Conservation (phyloP, 345 rosid species). For the Gossypium herbaceum region DNA sequence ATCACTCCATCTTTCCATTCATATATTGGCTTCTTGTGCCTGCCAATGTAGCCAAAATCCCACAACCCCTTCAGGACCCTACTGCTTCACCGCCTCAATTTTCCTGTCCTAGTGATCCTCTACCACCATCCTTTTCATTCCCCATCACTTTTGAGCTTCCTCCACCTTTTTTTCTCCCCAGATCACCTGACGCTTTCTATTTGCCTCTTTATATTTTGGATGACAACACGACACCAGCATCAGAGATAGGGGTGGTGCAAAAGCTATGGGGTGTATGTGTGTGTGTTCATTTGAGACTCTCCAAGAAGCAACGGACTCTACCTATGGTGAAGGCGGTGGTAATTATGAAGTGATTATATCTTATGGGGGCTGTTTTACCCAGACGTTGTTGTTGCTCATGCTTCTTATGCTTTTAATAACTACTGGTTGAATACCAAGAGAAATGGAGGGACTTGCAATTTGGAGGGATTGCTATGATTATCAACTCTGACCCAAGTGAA, state of each 20-base stretch:
- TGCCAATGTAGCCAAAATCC: slow-evolving; percentile 41
- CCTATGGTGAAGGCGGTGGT: slow-evolving; percentile 65
- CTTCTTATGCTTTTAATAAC: slow-evolving; percentile 64
- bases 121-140: slow-evolving; percentile 20
- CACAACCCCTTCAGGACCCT: slow-evolving; percentile 24
- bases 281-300: slow-evolving; percentile 53
- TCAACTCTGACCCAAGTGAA: slow-evolving; percentile 62
- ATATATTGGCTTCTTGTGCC: slow-evolving; percentile 48
- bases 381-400: slow-evolving; percentile 53
- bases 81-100: slow-evolving; percentile 21
- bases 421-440: slow-evolving; percentile 65
- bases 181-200: slow-evolving; percentile 25
- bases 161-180: slow-evolving; percentile 21
- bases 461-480: slow-evolving; percentile 72
- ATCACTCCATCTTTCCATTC: slow-evolving; percentile 37
- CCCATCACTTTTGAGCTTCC: slow-evolving; percentile 40
- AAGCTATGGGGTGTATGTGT: slow-evolving; percentile 66
- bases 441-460: slow-evolving; percentile 54
- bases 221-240: slow-evolving; percentile 29
- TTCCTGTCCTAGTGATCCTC: slow-evolving; percentile 18
- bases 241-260: slow-evolving; percentile 29
- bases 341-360: slow-evolving; percentile 55
- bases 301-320: slow-evolving; percentile 61
- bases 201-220: slow-evolving; percentile 45
- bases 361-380: slow-evolving; percentile 53